Conservation (phyloP, 345 rosid species). For the Salix purpurea region DNA sequence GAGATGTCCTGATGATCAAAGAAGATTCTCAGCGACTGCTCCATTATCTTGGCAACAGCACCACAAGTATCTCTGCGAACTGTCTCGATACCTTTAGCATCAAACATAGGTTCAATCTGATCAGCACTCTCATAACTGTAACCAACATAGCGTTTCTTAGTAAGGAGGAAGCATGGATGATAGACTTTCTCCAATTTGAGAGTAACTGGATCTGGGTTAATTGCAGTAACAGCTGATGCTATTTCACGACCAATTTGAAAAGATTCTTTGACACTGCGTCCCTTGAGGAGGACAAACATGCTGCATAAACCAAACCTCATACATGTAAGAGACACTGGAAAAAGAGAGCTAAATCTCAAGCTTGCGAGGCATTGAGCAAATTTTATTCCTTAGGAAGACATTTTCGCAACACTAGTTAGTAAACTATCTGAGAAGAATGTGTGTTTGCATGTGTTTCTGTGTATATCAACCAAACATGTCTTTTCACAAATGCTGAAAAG, state of each 20-base stretch:
- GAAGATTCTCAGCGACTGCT: conserved; percentile 73
- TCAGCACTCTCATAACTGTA: conserved; percentile 82
- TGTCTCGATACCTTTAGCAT: conserved; percentile 97
- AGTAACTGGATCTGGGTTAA: conserved; percentile 88
- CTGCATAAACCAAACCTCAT: conserved; percentile 38
- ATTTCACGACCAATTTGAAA: conserved; percentile 74
- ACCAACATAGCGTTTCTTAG: conserved; percentile 95
- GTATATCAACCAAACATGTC: no score
- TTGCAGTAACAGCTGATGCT: conserved; percentile 76
- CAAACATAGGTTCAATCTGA: conserved; percentile 70
- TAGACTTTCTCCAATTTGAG: conserved; percentile 97
- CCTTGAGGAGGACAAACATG: conserved; percentile 93
- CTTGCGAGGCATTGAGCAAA: background rate
- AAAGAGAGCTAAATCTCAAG: background rate
- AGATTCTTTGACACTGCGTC: conserved; percentile 62
- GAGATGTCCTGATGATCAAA: conserved; percentile 64
- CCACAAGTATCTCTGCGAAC: conserved; percentile 89
- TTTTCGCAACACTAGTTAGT: background rate
- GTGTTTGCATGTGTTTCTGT: background rate
- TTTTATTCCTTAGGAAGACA: background rate
- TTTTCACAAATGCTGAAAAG: background rate
- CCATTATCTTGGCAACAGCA: conserved; percentile 87
- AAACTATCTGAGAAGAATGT: background rate
- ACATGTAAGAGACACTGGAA: conserved; percentile 4
- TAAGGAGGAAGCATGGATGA: conserved; percentile 86